Base-by-base conservation (phyloP, 2,329 filamentous ascomycete species). In the Knoxdaviesia proteae region DNA sequence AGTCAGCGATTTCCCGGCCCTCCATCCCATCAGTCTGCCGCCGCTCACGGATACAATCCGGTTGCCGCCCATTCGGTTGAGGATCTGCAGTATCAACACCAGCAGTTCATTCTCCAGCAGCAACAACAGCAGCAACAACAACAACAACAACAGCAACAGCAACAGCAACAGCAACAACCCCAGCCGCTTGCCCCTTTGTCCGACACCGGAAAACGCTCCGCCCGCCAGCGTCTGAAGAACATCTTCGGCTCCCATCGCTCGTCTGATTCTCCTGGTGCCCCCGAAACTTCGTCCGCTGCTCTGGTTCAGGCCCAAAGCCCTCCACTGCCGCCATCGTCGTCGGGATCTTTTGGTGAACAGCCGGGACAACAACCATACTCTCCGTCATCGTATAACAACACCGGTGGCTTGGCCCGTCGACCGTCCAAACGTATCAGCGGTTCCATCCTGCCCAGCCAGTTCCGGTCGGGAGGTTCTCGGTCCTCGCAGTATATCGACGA, bases 401-500 rank as follows among this genome's bases (percentile, higher is more conserved):
- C 60, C 46, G 49, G 57, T 40, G 63, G 64, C 41, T 56, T 74
- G 40, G 61, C 57, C 49, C 71, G 71, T 48, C 62, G 69, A 49
- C 62, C 67, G 33, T 77, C 74, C 38, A 75, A 72, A 60, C 64
- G 71, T 52, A 58, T 68, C 54, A 69, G 68, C 63, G 63, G 67
- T 47, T 65, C 64, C 46, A 61, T 59, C 44, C 44, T 36, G 52
- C 41, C 41, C 20, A 20, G 20, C 10, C 41, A 42, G 30, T 32
- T 51, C 49, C 49, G 38, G 11, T 32, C 39, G 10, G 36, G 39
- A 20, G 34, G 39, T 5, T 39, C 38, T 31, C 36, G 35, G 7
- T 20, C 36, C 6, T 31, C 32, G 20, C 41, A 38, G 20, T 20
- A 20, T 20, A 20, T 32, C 35, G 35, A 42, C 29, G 41, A 32